Evolutionary conservation across 345 rosid species (phyloP).

Genomic region (Sonneratia alba): DNA sequence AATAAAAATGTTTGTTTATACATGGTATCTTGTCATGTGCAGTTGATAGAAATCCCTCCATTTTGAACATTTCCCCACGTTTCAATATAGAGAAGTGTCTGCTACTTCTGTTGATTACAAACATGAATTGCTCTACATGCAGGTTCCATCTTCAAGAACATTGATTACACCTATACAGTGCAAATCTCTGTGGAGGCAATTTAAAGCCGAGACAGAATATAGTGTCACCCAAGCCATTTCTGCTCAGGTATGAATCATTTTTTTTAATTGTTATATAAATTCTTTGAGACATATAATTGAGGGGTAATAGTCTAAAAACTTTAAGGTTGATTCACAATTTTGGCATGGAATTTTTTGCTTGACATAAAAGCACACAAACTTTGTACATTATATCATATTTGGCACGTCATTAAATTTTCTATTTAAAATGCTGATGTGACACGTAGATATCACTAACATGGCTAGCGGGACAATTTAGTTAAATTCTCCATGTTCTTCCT

Average conservation of each 20-base stretch:
- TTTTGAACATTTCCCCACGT: not conserved
- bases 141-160: constrained; percentile 73
- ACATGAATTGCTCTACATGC: not conserved
- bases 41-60: not conserved
- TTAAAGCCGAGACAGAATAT: constrained; percentile 87
- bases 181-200: constrained; percentile 97
- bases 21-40: not conserved
- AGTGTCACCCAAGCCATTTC: constrained; percentile 94
- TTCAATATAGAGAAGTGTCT: not conserved
- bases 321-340: too few species aligned
- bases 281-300: not conserved
- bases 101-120: constrained; percentile 2
- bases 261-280: not conserved
- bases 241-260: constrained; percentile 62
- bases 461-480: too few species aligned
- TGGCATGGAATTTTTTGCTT: too few species aligned
- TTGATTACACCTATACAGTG: constrained; percentile 94
- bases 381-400: too few species aligned
- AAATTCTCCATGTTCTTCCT: too few species aligned
- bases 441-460: too few species aligned
- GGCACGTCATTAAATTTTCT: too few species aligned
- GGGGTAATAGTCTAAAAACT: too few species aligned
- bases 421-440: too few species aligned
- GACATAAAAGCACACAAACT: too few species aligned
- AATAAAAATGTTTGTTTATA: not conserved